Evolutionary conservation across 108 stramenopile species (phyloP).

Genomic region (Cyclostephanos invisitatus): DNA sequence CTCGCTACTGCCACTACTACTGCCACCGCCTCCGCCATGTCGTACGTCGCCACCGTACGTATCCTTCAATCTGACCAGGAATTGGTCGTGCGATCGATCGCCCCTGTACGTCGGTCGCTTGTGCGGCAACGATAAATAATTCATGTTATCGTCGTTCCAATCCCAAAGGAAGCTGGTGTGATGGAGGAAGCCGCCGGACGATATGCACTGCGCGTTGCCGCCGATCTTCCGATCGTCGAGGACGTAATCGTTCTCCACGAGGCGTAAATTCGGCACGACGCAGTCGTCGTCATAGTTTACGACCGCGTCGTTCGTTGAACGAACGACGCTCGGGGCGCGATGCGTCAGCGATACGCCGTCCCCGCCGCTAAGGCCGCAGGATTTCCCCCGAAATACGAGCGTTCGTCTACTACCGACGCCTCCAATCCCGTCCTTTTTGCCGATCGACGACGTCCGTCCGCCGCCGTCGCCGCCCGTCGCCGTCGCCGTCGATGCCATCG

Average conservation of each 20-base stretch:
- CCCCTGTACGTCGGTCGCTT: conserved; percentile 91
- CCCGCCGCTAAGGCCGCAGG: conserved; percentile 55
- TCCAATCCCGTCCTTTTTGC: too few species aligned
- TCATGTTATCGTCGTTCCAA: conserved; percentile 73
- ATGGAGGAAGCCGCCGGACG: conserved; percentile 86
- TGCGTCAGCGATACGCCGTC: conserved; percentile 25
- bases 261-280: conserved; percentile 35
- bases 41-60: conserved; percentile 35
- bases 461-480: background rate
- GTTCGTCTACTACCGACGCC: conserved; percentile 21
- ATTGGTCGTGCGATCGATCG: conserved; percentile 81
- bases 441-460: background rate
- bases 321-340: background rate
- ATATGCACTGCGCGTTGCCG: conserved; percentile 94
- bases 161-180: conserved; percentile 96
- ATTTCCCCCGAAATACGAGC: conserved; percentile 55
- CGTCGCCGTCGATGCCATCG: background rate
- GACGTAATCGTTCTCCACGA: conserved; percentile 92
- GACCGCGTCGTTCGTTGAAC: background rate
- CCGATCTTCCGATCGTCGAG: conserved; percentile 85
- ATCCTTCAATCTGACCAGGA: conserved; percentile 74
- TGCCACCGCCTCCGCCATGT: background rate
- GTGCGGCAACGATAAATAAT: conserved; percentile 77
- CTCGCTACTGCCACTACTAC: background rate
- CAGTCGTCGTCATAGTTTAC: background rate